Conservation (phyloP, 2,329 filamentous ascomycete genomes). For the Xylariomycetidae sp. region DNA sequence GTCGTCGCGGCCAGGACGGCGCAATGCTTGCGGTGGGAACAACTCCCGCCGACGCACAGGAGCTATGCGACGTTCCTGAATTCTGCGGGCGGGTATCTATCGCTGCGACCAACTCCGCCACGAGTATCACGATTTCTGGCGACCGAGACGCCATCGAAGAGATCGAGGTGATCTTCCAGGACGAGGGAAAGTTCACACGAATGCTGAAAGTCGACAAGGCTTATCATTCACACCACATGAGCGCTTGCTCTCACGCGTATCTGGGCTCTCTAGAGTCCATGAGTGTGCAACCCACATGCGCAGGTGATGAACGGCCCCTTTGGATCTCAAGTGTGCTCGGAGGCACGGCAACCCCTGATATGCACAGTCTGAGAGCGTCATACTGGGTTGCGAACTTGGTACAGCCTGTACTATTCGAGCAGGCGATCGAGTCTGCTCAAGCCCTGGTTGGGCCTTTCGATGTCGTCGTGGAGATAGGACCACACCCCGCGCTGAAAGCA, state of each 20-base stretch:
- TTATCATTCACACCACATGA: constrained; percentile 37
- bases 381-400: constrained; percentile 44
- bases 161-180: constrained; percentile 15
- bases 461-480: constrained; percentile 37
- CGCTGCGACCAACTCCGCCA: constrained; percentile 29
- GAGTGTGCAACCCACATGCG: constrained; percentile 5
- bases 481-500: constrained; percentile 37
- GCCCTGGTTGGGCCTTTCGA: constrained; percentile 21
- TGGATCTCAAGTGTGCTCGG: constrained; percentile 20
- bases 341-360: constrained; percentile 1
- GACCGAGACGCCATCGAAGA: constrained; percentile 23
- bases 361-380: constrained; percentile 1
- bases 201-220: constrained; percentile 32
- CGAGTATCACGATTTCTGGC: constrained; percentile 32
- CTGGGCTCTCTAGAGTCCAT: constrained; percentile 6
- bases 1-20: constrained; percentile 18
- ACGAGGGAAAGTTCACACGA: constrained; percentile 22
- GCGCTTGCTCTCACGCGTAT: constrained; percentile 11
- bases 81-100: constrained; percentile 25
- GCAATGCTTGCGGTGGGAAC: constrained; percentile 44
- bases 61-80: constrained; percentile 9
- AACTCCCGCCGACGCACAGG: constrained; percentile 28
- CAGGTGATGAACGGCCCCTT: constrained; percentile 4
- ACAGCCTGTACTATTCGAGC: constrained; percentile 35
- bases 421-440: constrained; percentile 30